Conservation (phyloP, 305 asterid genomes). For the Solanum hybrid region DNA sequence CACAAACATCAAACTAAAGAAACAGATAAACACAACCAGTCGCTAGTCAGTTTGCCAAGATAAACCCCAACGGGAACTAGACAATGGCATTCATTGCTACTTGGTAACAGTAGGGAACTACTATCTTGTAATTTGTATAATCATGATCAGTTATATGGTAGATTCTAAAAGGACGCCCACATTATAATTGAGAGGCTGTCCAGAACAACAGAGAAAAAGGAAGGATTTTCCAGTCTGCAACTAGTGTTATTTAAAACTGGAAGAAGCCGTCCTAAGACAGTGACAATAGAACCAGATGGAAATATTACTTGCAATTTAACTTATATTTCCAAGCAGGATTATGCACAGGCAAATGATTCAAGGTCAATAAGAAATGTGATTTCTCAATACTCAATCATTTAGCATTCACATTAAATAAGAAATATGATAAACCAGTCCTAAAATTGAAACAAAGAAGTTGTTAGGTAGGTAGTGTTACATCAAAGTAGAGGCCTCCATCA, state of each 20-base stretch:
- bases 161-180: neutral
- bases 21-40: neutral
- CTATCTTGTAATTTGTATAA: neutral
- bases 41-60: neutral
- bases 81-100: neutral
- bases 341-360: neutral
- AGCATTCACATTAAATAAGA: neutral
- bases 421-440: neutral
- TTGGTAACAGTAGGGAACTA: neutral
- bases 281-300: neutral
- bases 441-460: slow-evolving; percentile 1
- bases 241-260: neutral
- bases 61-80: neutral
- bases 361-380: neutral
- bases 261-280: neutral
- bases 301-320: neutral
- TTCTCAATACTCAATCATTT: neutral
- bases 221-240: neutral
- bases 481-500: slow-evolving; percentile 77
- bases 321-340: neutral
- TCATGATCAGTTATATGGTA: neutral
- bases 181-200: neutral
- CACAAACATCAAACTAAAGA: neutral
- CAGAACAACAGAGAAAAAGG: neutral
- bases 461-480: slow-evolving; percentile 36